Conservation (phyloP, 108 stramenopile species). For the Skeletonema potamos region DNA sequence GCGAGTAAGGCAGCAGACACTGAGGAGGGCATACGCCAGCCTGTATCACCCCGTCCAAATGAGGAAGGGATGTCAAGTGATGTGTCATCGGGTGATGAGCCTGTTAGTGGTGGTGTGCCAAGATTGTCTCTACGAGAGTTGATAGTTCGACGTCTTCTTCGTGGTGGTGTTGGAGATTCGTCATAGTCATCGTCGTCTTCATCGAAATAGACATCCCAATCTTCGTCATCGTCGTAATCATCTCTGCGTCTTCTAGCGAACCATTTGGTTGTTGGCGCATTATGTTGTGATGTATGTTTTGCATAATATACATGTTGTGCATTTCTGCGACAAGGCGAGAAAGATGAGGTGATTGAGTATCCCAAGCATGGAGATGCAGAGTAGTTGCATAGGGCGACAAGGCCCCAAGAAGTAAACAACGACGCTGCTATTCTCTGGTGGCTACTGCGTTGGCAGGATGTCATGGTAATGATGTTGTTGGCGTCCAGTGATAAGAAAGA, state of each 20-base stretch:
- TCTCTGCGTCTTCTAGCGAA: constrained; percentile 2
- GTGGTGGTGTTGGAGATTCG: constrained; percentile 1
- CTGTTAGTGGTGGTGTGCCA: constrained; percentile 34
- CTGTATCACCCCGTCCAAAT: constrained; percentile 62
- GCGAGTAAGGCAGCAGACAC: constrained; percentile 84
- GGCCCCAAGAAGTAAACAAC: background rate
- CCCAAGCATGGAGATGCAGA: background rate
- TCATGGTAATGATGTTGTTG: background rate
- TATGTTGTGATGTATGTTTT: background rate
- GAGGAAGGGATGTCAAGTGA: constrained; percentile 60
- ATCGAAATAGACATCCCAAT: constrained; percentile 32
- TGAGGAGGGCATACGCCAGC: constrained; percentile 70
- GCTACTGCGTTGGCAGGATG: background rate
- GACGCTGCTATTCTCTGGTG: background rate
- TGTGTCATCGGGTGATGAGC: constrained; percentile 53
- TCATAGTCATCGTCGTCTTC: constrained; percentile 40
- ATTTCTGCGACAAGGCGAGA: background rate
- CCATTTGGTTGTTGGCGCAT: background rate
- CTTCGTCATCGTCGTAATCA: constrained; percentile 45
- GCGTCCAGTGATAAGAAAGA: too few species aligned
- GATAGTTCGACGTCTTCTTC: constrained; percentile 22
- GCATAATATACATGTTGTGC: background rate
- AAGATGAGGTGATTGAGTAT: background rate
- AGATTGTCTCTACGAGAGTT: constrained; percentile 21
- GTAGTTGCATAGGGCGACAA: background rate